Conservation (phyloP, 2,329 filamentous ascomycete genomes). For the Monosporascus sp. region DNA sequence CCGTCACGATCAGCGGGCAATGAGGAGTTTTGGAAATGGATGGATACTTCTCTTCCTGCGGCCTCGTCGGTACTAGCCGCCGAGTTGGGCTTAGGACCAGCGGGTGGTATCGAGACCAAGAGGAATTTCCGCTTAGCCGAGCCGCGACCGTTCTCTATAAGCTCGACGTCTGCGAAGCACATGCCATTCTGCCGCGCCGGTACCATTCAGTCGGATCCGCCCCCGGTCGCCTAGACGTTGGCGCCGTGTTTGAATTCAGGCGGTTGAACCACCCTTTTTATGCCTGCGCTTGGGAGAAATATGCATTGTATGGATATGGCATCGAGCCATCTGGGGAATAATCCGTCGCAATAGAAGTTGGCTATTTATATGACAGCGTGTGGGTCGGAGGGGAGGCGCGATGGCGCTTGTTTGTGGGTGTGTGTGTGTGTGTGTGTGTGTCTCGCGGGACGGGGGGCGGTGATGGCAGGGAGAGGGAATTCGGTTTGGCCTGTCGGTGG, state of each 20-base stretch:
- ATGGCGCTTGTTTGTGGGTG: not conserved
- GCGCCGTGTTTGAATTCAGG: too few relatives aligned
- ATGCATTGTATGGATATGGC: too few relatives aligned
- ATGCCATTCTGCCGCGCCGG: too few relatives aligned
- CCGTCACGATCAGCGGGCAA: constrained; percentile 18
- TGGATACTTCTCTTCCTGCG: constrained; percentile 15
- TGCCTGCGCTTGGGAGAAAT: too few relatives aligned
- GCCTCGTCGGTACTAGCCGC: constrained; percentile 11
- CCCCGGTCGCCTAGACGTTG: too few relatives aligned
- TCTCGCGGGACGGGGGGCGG: too few relatives aligned
- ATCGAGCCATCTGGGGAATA: too few relatives aligned
- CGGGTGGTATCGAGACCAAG: not conserved
- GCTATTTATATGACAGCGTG: constrained; percentile 11
- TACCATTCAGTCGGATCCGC: too few relatives aligned
- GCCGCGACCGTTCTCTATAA: not conserved
- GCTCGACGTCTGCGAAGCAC: not conserved
- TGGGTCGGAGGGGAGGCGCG: constrained; percentile 8
- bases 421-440: too few relatives aligned
- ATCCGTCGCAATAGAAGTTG: constrained; percentile 13
- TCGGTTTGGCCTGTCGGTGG: too few relatives aligned
- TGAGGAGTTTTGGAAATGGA: constrained; percentile 23
- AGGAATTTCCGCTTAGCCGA: not conserved
- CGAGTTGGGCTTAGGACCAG: constrained; percentile 7
- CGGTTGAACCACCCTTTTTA: too few relatives aligned
- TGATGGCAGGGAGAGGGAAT: too few relatives aligned